A percentile compares a stretch with the other conserved stretches of the same genome.
phyloP scores from a whole-genome alignment of 352 stramenopile genomes.

The Phytophthora idaei region DNA sequence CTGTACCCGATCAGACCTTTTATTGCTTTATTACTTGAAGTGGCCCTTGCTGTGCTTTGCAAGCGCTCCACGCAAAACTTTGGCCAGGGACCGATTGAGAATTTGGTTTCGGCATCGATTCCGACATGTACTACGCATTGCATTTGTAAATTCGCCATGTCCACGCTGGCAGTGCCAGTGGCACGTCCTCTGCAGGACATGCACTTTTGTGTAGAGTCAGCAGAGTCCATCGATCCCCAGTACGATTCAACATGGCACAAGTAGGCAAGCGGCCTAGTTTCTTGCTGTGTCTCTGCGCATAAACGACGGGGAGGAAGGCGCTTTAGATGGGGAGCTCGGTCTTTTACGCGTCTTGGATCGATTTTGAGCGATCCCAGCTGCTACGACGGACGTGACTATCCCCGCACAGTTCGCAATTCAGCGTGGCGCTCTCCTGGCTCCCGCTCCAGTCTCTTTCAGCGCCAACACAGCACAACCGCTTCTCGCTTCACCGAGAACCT shows the following conservation, averaged over 20 bases:
- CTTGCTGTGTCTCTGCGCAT: conserved; percentile 14
- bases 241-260: neutral
- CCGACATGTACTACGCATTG: too few species aligned
- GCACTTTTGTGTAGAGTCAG: neutral
- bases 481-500: conserved; percentile 30
- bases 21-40: conserved; percentile 6
- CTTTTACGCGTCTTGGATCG: conserved; percentile 10
- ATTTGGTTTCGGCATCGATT: neutral
- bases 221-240: conserved; percentile 7
- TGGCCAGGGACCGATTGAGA: neutral
- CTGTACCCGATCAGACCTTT: conserved; percentile 2
- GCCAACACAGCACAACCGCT: conserved; percentile 13
- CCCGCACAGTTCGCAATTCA: conserved; percentile 16
- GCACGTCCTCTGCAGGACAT: neutral
- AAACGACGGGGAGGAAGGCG: conserved; percentile 20
- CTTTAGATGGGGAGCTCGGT: conserved; percentile 25
- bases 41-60: neutral
- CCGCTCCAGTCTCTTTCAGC: conserved; percentile 20
- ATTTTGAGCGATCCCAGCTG: conserved; percentile 25
- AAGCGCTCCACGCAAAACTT: neutral
- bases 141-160: neutral
- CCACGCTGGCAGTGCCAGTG: neutral
- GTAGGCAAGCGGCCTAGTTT: neutral
- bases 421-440: neutral
- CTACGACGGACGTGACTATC: conserved; percentile 24